Evolutionary conservation across 345 rosid genomes (phyloP).

Genomic region (Melastoma malabathricum): DNA sequence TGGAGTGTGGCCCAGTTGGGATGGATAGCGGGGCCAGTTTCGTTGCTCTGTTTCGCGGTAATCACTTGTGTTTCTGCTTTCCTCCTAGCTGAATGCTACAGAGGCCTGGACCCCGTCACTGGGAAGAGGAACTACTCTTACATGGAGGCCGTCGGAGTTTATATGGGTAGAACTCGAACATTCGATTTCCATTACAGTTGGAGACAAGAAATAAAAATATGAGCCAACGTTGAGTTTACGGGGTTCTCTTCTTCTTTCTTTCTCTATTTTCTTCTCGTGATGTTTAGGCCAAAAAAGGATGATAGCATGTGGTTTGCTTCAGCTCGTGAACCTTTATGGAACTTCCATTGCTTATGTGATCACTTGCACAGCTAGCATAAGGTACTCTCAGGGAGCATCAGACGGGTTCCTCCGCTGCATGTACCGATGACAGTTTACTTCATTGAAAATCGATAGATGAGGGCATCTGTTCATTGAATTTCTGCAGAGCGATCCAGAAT

Average conservation of each 20-base stretch:
- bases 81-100: conserved; percentile 39
- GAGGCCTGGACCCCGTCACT: conserved; percentile 22
- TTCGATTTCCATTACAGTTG: not conserved
- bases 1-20: conserved; percentile 52
- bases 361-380: conserved; percentile 35
- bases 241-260: no score
- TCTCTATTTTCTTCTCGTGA: no score
- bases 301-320: conserved; percentile 21
- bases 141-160: conserved; percentile 24
- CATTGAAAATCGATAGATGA: not conserved
- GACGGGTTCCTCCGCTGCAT: not conserved
- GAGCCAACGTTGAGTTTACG: no score
- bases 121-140: conserved; percentile 25
- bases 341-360: conserved; percentile 31
- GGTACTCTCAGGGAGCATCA: conserved; percentile 14
- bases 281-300: conserved; percentile 23
- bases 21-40: conserved; percentile 44
- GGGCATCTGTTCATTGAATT: no score
- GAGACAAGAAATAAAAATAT: not conserved
- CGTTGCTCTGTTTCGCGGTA: conserved; percentile 27
- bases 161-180: conserved; percentile 16
- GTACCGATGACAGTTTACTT: not conserved
- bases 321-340: conserved; percentile 28
- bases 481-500: conserved; percentile 3
- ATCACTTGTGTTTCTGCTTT: conserved; percentile 25